These are phyloP conservation scores for Coemansia sp. DNA, from an alignment of 192 early-diverging fungal genomes.

Conservation along the genomic window DNA sequence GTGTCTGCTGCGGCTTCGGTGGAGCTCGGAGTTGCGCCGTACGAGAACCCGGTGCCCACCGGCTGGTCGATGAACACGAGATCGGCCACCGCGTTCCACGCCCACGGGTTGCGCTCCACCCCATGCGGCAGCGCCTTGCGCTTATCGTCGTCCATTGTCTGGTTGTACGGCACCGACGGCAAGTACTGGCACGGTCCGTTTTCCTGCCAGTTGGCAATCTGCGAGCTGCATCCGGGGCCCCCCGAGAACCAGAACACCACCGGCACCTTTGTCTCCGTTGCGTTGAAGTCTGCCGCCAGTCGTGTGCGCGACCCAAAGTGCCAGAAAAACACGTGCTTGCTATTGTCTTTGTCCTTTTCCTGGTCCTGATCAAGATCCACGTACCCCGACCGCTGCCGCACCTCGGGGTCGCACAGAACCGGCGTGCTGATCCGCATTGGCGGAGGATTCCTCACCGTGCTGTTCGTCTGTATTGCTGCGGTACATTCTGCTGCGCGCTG, in stretches of 20 bases:
- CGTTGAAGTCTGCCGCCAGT: conserved; percentile 17
- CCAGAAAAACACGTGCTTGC: conserved; percentile 64
- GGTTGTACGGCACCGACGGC: conserved; percentile 14
- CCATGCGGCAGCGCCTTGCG: conserved; percentile 46
- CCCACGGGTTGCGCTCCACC: conserved; percentile 53
- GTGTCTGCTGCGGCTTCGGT: conserved; percentile 51
- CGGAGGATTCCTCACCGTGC: conserved; percentile 30
- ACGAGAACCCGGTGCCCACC: conserved; percentile 72
- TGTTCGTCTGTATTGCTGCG: conserved; percentile 8
- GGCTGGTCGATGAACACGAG: conserved; percentile 59
- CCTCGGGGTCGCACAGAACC: conserved; percentile 80
- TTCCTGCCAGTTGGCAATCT: conserved; percentile 75
- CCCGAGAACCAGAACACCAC: conserved; percentile 75
- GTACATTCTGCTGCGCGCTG: conserved; percentile 16
- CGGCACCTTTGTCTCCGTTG: conserved; percentile 58
- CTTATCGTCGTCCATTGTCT: conserved; percentile 32
- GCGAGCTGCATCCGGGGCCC: conserved; percentile 74
- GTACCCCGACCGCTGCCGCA: conserved; percentile 84
- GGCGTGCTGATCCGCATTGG: conserved; percentile 67
- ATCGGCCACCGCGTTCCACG: conserved; percentile 76
- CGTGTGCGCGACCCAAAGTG: conserved; percentile 68
- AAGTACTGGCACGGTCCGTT: conserved; percentile 67
- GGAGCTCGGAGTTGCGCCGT: conserved; percentile 54
- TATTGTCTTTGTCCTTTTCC: neutral
- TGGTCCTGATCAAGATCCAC: conserved; percentile 57